Conservation (phyloP, 1,284 basidiomycete species). For the Microbotryomycetes sp. region DNA sequence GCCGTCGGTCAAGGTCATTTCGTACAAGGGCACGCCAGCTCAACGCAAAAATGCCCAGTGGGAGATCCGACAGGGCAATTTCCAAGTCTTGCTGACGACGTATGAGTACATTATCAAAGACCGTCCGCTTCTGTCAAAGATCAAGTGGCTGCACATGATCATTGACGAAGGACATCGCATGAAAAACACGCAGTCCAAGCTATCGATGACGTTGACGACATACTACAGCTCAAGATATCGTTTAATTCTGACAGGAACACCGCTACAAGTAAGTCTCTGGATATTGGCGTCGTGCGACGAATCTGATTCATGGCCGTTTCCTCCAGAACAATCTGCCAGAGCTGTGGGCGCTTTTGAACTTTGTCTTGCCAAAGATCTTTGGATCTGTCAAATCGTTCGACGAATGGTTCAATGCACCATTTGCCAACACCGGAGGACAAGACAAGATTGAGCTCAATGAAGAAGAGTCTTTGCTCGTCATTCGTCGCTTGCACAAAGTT, state of each 20-base stretch:
- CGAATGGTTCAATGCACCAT: conserved; percentile 99
- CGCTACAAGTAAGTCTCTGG: conserved; percentile 58
- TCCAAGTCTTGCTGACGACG: conserved; percentile 93
- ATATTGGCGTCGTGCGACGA: not conserved
- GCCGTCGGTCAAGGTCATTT: conserved; percentile 70
- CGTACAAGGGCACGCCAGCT: conserved; percentile 89
- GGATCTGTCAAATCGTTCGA: conserved; percentile 99
- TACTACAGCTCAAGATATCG: conserved; percentile 91
- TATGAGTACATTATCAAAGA: conserved; percentile 99
- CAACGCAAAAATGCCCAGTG: conserved; percentile 67
- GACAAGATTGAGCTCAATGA: conserved; percentile 99
- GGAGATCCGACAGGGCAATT: conserved; percentile 68
- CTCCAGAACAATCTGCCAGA: conserved; percentile 87
- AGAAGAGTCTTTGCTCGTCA: conserved; percentile 97
- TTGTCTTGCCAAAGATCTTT: conserved; percentile 96
- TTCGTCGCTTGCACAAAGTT: conserved; percentile 97
- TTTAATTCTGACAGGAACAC: conserved; percentile 94
- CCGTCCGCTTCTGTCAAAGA: conserved; percentile 75
- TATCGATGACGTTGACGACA: conserved; percentile 84
- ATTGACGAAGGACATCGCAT: conserved; percentile 99
- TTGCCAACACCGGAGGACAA: conserved; percentile 90
- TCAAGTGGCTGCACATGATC: conserved; percentile 98
- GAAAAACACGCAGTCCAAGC: conserved; percentile 97
- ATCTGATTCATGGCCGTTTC: not conserved
- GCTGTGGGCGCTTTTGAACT: conserved; percentile 96